A percentile compares a stretch with the other conserved stretches of the same genome.
phyloP scores from a whole-genome alignment of 306 rosid genomes.

The Quercus bicolor region DNA sequence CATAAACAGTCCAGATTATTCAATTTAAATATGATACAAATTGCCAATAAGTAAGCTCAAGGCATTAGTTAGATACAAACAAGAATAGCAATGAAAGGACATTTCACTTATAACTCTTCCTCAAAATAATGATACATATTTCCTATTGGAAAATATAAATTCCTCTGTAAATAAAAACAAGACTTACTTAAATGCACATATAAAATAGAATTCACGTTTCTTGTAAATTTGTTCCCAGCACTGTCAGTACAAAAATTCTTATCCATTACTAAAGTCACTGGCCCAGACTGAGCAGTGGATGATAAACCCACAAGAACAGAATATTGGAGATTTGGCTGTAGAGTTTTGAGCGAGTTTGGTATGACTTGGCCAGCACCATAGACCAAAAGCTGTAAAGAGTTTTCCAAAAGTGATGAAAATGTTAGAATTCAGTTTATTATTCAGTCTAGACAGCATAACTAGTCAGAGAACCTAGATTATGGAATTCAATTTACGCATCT shows the following conservation, averaged over 20 bases:
- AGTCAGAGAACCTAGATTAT: neutral
- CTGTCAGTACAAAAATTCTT: too few species aligned
- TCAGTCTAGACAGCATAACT: neutral
- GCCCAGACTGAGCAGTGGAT: too few species aligned
- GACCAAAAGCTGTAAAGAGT: slow-evolving; percentile 66
- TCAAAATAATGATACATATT: neutral
- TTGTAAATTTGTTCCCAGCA: slow-evolving; percentile 27
- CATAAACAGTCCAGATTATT: neutral
- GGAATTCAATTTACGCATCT: neutral
- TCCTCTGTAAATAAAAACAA: neutral
- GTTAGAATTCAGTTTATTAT: slow-evolving; percentile 18
- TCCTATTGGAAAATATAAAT: neutral
- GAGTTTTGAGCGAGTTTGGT: too few species aligned
- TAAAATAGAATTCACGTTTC: slow-evolving; percentile 66
- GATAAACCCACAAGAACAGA: too few species aligned
- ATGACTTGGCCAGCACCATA: too few species aligned
- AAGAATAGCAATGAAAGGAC: neutral
- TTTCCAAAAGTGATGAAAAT: neutral
- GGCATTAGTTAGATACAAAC: neutral
- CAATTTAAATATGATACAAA: neutral
- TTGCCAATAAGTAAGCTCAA: neutral
- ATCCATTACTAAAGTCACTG: too few species aligned
- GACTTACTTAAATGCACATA: slow-evolving; percentile 69
- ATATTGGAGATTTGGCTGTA: too few species aligned
- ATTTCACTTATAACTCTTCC: neutral